These are phyloP conservation scores for Thelephora aurantiotincta DNA, from an alignment of 768 basidiomycete species.

Conservation along the genomic window DNA sequence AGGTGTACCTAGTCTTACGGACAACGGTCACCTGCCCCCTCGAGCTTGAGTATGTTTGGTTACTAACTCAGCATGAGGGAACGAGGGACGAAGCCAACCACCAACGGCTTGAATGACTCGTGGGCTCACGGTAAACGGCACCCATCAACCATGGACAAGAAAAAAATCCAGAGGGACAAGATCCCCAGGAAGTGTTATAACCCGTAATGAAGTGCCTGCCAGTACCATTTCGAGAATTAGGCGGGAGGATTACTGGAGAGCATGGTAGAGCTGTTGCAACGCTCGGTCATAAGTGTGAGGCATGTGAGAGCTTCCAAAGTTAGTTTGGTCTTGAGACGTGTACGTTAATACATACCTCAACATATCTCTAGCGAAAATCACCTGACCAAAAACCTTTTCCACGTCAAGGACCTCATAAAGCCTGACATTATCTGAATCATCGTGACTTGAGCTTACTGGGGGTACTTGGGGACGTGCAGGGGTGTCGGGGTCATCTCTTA, in stretches of 20 bases:
- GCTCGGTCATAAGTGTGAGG: slow-evolving; percentile 72
- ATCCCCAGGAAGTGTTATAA: too few species aligned
- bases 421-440: slow-evolving; percentile 34
- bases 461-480: slow-evolving; percentile 28
- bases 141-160: too few species aligned
- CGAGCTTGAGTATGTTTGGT: too few species aligned
- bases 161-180: too few species aligned
- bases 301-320: slow-evolving; percentile 43
- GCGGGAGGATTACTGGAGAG: neutral
- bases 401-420: slow-evolving; percentile 69
- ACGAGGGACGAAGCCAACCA: too few species aligned
- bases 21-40: too few species aligned
- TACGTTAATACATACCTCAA: slow-evolving; percentile 38
- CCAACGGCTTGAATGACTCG: too few species aligned
- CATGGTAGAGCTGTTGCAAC: slow-evolving; percentile 39
- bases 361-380: slow-evolving; percentile 76
- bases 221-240: too few species aligned
- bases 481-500: slow-evolving; percentile 59
- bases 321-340: neutral
- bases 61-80: too few species aligned
- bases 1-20: too few species aligned
- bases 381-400: slow-evolving; percentile 65
- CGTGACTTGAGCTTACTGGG: slow-evolving; percentile 3
- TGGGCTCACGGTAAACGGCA: too few species aligned
- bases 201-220: too few species aligned